Conservation (phyloP, 257 asterid species). For the Solanum medicagineum region DNA sequence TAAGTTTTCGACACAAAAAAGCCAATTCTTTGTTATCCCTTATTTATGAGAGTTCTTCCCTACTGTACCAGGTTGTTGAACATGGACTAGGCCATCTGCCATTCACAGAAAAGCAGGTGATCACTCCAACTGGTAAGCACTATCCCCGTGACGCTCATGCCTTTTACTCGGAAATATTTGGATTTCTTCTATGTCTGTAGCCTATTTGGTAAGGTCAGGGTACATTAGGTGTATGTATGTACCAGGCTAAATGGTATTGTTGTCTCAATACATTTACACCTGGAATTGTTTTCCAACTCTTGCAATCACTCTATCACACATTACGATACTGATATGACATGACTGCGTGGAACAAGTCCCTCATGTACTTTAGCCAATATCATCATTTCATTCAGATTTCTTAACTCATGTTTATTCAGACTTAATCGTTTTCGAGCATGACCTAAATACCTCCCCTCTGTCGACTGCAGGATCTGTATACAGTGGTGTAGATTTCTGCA, state of each 20-base stretch:
- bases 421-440: background rate
- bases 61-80: constrained; percentile 71
- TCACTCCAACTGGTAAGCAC: constrained; percentile 88
- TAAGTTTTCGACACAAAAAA: background rate
- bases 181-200: background rate
- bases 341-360: background rate
- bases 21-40: background rate
- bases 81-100: constrained; percentile 99
- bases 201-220: background rate
- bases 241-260: background rate
- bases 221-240: background rate
- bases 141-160: background rate
- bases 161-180: background rate
- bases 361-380: background rate
- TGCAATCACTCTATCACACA: background rate
- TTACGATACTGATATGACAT: background rate
- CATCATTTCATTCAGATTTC: background rate
- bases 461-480: constrained; percentile 66
- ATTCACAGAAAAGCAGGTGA: constrained; percentile 93
- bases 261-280: background rate
- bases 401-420: background rate
- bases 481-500: constrained; percentile 95
- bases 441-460: background rate
- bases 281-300: background rate
- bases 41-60: background rate